Percentiles rank a stretch among this genome's conserved stretches.
Evolutionary conservation across 2,329 filamentous ascomycete species (phyloP).

Genomic region (Penicillium concentricum): DNA sequence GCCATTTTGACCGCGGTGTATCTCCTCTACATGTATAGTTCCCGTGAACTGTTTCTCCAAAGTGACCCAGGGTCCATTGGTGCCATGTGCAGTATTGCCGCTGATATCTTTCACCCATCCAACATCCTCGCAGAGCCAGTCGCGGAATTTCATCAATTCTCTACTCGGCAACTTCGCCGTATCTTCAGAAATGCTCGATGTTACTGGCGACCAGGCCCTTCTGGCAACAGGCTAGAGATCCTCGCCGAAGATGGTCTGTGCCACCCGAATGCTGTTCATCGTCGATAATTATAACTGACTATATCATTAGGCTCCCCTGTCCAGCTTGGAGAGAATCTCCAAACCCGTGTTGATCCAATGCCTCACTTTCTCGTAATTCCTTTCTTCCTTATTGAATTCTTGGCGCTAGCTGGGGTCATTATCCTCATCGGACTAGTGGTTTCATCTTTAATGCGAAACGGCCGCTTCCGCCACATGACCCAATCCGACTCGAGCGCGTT

Average conservation of each 20-base stretch:
- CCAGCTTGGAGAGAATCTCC: slow-evolving; percentile 24
- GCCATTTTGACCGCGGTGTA: slow-evolving; percentile 24
- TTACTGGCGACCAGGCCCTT: slow-evolving; percentile 28
- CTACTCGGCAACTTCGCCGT: slow-evolving; percentile 32
- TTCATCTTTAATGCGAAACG: slow-evolving; percentile 29
- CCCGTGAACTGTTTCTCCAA: slow-evolving; percentile 31
- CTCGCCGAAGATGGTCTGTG: slow-evolving; percentile 29
- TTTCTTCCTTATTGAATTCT: slow-evolving; percentile 36
- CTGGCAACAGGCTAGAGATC: slow-evolving; percentile 31
- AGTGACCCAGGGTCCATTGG: slow-evolving; percentile 36
- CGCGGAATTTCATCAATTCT: slow-evolving; percentile 34
- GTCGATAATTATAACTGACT: slow-evolving; percentile 1
- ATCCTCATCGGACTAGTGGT: slow-evolving; percentile 31
- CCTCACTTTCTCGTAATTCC: slow-evolving; percentile 37
- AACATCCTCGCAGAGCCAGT: slow-evolving; percentile 30
- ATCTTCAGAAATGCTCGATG: slow-evolving; percentile 31
- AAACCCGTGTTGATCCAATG: slow-evolving; percentile 29
- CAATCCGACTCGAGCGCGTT: slow-evolving; percentile 34
- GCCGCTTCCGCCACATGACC: slow-evolving; percentile 31
- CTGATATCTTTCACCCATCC: slow-evolving; percentile 29
- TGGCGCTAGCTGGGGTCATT: slow-evolving; percentile 32
- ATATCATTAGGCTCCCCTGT: slow-evolving; percentile 22
- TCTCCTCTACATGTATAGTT: slow-evolving; percentile 30
- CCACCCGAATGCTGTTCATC: neutral
- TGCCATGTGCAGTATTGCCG: slow-evolving; percentile 36